A percentile compares a stretch with the other conserved stretches of the same genome.
Evolutionary conservation across 2,329 filamentous ascomycete genomes (phyloP).

Genomic region (Leptographium procerum): DNA sequence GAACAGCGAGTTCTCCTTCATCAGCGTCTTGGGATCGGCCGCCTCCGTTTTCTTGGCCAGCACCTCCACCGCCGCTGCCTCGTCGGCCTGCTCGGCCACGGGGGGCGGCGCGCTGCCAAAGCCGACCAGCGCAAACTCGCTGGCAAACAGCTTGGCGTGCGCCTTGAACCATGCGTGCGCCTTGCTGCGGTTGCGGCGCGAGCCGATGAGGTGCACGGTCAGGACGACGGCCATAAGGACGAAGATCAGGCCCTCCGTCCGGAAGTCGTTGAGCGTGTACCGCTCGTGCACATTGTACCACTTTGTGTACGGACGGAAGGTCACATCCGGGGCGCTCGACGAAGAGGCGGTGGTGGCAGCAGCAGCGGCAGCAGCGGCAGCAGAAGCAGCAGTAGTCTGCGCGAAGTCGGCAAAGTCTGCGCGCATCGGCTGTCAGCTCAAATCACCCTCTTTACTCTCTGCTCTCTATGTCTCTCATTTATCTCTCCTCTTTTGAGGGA

Average conservation of each 20-base stretch:
- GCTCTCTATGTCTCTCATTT: not conserved
- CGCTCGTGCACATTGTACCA: conserved; percentile 98
- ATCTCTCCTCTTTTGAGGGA: not conserved
- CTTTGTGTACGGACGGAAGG: conserved; percentile 63
- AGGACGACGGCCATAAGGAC: conserved; percentile 64
- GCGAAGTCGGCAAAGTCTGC: conserved; percentile 93
- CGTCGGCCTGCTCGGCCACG: conserved; percentile 32
- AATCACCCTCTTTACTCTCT: too few species aligned
- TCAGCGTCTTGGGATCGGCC: conserved; percentile 39
- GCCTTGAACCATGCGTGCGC: conserved; percentile 70
- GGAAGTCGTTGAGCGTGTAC: conserved; percentile 72
- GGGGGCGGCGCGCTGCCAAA: conserved; percentile 46
- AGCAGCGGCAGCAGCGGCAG: conserved; percentile 45
- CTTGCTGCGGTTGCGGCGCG: conserved; percentile 66
- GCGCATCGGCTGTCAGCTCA: not conserved
- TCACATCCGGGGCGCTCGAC: conserved; percentile 30
- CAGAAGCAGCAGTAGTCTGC: conserved; percentile 59
- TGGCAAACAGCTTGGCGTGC: conserved; percentile 58
- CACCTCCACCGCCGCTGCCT: conserved; percentile 55
- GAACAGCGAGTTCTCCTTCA: conserved; percentile 80
- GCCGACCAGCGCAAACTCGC: conserved; percentile 81
- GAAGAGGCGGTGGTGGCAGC: conserved; percentile 25
- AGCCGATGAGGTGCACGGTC: conserved; percentile 69
- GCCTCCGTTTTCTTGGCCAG: conserved; percentile 21
- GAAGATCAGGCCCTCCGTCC: conserved; percentile 73